A percentile compares a stretch with the other conserved stretches of the same genome.
Conservation (phyloP, 768 basidiomycete genomes). For the Xerocomellus chrysenteron region DNA sequence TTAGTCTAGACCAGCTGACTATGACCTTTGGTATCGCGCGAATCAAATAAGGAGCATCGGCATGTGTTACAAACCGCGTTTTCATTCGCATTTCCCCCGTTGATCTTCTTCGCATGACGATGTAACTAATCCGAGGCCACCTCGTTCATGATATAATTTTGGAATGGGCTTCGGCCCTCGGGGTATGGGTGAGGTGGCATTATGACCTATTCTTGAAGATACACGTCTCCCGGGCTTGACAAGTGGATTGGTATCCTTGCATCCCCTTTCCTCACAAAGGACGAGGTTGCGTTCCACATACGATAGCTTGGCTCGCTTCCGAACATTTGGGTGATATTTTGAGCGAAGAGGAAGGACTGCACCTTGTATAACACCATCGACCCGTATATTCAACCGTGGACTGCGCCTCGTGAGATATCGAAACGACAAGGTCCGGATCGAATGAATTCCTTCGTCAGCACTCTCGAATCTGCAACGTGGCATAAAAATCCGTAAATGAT, state of each 20-base stretch:
- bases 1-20: neutral
- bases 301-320: too few species aligned
- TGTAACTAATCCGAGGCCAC: neutral
- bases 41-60: neutral
- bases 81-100: neutral
- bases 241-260: neutral
- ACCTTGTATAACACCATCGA: neutral
- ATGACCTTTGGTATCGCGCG: neutral
- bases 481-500: neutral
- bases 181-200: neutral
- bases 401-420: constrained; percentile 1
- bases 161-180: neutral
- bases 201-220: neutral
- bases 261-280: neutral
- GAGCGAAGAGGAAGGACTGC: neutral
- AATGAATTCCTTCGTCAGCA: neutral
- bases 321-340: too few species aligned
- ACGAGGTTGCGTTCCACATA: too few species aligned
- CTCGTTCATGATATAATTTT: neutral
- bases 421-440: neutral
- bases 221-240: neutral
- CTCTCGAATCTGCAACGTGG: neutral
- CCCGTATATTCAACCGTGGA: neutral
- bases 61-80: neutral
- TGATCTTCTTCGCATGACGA: neutral